These are phyloP conservation scores for Trichoderma simmonsii DNA, from an alignment of 2,329 filamentous ascomycete genomes.

Conservation along the genomic window DNA sequence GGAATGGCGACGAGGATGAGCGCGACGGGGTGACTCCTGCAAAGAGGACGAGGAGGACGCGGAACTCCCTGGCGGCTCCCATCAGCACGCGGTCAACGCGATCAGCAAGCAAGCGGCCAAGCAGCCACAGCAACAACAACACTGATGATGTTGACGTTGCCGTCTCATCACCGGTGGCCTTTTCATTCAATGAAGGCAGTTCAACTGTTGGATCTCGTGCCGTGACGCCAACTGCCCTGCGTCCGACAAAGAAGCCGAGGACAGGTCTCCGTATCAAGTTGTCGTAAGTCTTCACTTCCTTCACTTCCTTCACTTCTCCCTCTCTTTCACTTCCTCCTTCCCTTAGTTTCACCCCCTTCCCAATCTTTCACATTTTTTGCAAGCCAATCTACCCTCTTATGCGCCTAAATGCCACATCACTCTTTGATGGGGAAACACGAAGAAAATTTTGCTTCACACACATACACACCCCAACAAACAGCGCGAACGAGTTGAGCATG, in stretches of 20 bases:
- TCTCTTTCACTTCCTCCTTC: background rate
- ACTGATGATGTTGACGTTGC: constrained; percentile 54
- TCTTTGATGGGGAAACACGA: background rate
- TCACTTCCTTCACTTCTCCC: background rate
- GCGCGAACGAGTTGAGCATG: background rate
- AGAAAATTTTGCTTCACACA: constrained; percentile 1
- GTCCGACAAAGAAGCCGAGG: constrained; percentile 57
- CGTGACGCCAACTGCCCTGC: constrained; percentile 55
- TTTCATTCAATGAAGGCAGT: constrained; percentile 47
- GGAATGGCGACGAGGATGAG: constrained; percentile 28
- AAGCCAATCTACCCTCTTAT: background rate
- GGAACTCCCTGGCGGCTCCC: constrained; percentile 34
- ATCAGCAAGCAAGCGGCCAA: constrained; percentile 50
- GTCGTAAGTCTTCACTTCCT: constrained; percentile 52
- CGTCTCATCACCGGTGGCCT: constrained; percentile 48
- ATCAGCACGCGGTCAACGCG: constrained; percentile 45
- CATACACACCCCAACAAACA: background rate
- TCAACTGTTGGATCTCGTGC: constrained; percentile 54
- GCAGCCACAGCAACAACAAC: constrained; percentile 24
- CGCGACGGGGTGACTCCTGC: constrained; percentile 32
- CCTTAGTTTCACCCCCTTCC: background rate
- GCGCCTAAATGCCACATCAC: background rate
- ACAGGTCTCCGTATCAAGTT: constrained; percentile 63
- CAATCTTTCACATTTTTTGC: background rate
- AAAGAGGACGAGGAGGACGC: constrained; percentile 35